Base-by-base conservation (phyloP, 163 green algal species). In the Coccomyxa subellipsoidea region DNA sequence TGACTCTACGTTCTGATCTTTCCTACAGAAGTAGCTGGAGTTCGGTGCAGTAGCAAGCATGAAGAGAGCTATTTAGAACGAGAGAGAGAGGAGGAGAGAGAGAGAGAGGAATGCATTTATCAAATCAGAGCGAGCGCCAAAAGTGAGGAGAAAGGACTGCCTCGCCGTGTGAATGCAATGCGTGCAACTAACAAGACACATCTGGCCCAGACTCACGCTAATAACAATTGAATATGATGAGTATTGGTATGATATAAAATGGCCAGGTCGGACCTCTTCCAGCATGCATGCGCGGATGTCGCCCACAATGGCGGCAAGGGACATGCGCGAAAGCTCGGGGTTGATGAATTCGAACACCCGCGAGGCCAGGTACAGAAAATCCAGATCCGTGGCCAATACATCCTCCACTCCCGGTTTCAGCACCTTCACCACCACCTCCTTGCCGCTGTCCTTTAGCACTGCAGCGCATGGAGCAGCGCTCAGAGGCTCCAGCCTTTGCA, bases 361-460 rank as follows among this genome's bases (percentile, higher is more conserved):
- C n/a, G 66, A 81, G 18, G 89, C 86, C 15, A 97, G 81, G 82
- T 97, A 95, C 69, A 99, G 81, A 75, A 98, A 97, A 89, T 92
- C 94, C n/a, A 99, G 91, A 90, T 99, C 96, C 32, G 93, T 92
- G 4, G 81, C 88, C 23, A 99, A 88, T 29, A 95, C 84, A 70
- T 98, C 95, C 85, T 98, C 94, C 21, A 98, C 95, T 10, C 94
- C 94, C 6, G 96, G 96, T 86, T 98, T 98, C 35, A 99, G 87
- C 32, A 99, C 95, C 86, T 98, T 99, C 73, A 99, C 87, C 5
- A 98, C 92, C 15, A 99, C 95, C 21, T 98, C 90, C 87, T 95
- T 95, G 75, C 90, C 88, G 79, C 86, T 94, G 35, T 90, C 90
- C 31, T 87, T 89, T 37, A 99, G 90, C 83, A 95, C 87, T 21